Evolutionary conservation across 2,329 filamentous ascomycete species (phyloP).

Genomic region (Fusarium scirpi): DNA sequence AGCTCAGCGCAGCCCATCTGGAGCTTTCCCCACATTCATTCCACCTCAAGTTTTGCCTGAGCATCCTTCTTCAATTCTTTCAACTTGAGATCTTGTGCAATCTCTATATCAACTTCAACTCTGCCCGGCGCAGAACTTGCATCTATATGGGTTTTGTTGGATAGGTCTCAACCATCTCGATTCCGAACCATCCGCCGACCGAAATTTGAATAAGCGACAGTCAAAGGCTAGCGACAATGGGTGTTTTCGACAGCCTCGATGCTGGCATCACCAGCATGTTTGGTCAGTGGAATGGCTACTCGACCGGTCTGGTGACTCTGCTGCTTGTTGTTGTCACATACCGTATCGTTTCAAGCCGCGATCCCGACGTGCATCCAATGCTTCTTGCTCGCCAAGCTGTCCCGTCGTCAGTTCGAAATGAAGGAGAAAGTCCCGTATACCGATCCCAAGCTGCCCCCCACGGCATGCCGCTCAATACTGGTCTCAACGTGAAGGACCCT

Average conservation of each 20-base stretch:
- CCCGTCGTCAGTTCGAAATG: constrained; percentile 81
- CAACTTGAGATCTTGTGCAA: constrained; percentile 26
- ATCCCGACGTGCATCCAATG: constrained; percentile 92
- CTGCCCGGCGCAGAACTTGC: background rate
- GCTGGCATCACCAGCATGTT: constrained; percentile 75
- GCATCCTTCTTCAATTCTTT: constrained; percentile 33
- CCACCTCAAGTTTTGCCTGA: constrained; percentile 24
- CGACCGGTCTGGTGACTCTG: constrained; percentile 74
- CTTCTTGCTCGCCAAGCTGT: constrained; percentile 87
- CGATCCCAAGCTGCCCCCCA: constrained; percentile 87
- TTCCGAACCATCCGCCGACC: constrained; percentile 11
- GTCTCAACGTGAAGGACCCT: constrained; percentile 84
- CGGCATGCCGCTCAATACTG: constrained; percentile 81
- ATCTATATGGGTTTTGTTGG: constrained; percentile 1
- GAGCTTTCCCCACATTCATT: constrained; percentile 28
- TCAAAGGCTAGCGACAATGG: constrained; percentile 49
- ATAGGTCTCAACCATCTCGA: background rate
- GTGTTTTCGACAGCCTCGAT: constrained; percentile 73
- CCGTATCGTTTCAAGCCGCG: constrained; percentile 75
- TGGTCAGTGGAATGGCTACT: constrained; percentile 84
- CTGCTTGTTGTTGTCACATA: constrained; percentile 77
- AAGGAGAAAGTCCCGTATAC: constrained; percentile 87
- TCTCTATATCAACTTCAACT: constrained; percentile 1
- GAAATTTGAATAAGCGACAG: constrained; percentile 2
- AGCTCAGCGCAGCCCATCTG: constrained; percentile 16